Evolutionary conservation across 2,329 filamentous ascomycete species (phyloP).

Genomic region (Phialophora chinensis): DNA sequence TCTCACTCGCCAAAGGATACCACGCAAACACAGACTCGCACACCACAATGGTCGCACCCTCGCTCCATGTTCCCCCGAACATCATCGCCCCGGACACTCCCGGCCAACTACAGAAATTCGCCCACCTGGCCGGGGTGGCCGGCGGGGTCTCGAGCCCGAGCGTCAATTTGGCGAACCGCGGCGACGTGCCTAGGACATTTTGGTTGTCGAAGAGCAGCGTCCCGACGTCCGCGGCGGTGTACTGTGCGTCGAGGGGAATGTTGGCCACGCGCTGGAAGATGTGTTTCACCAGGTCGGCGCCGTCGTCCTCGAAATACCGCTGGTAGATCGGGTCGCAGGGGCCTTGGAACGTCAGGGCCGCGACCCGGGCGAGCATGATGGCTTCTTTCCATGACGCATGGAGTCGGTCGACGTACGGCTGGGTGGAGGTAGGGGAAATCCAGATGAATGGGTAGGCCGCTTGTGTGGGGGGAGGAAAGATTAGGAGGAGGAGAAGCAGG

Average conservation of each 20-base stretch:
- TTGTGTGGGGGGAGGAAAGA: neutral
- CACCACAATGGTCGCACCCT: neutral
- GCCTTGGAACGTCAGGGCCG: conserved; percentile 5
- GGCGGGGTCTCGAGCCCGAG: neutral
- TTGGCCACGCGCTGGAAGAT: conserved; percentile 11
- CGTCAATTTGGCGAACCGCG: neutral
- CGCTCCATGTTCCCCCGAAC: too few relatives aligned
- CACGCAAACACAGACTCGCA: neutral
- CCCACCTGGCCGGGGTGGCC: neutral
- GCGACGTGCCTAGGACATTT: neutral
- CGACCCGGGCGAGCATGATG: conserved; percentile 1
- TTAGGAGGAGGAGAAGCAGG: neutral
- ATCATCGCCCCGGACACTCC: too few relatives aligned
- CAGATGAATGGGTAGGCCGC: neutral
- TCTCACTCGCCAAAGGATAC: conserved; percentile 3
- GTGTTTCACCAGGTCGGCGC: neutral
- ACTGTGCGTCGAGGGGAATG: neutral
- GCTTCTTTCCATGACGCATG: conserved; percentile 1
- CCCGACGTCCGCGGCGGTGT: too few relatives aligned
- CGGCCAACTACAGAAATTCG: too few relatives aligned
- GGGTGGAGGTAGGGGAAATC: neutral
- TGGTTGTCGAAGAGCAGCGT: neutral
- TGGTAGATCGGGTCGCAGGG: conserved; percentile 5
- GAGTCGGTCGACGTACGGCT: neutral
- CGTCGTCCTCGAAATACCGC: conserved; percentile 6